These are phyloP conservation scores for Pilasporangium apinafurcum DNA, from an alignment of 352 stramenopile genomes.

Conservation along the genomic window DNA sequence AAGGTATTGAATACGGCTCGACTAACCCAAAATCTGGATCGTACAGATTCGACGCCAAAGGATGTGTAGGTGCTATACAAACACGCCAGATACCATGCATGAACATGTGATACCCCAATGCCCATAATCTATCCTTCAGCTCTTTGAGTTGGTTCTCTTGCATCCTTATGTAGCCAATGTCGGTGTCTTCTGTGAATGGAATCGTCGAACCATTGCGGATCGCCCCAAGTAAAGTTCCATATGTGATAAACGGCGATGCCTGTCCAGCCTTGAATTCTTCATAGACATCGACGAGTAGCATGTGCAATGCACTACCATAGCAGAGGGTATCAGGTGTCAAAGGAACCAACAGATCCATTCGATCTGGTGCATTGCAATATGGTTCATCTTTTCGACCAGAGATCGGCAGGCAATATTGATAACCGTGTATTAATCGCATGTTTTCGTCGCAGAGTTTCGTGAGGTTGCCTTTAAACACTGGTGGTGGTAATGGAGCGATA, in stretches of 20 bases:
- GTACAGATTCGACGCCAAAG: conserved; percentile 26
- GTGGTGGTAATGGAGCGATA: not conserved
- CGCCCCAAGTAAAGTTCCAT: conserved; percentile 28
- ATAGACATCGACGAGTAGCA: conserved; percentile 32
- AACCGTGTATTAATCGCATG: not conserved
- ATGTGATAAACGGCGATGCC: conserved; percentile 13
- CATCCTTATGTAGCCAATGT: conserved; percentile 15
- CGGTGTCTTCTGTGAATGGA: conserved; percentile 31
- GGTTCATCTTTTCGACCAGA: conserved; percentile 6
- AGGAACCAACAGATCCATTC: not conserved
- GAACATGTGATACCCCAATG: conserved; percentile 37
- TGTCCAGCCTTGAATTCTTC: conserved; percentile 8
- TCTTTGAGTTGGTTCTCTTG: not conserved
- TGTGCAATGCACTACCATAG: conserved; percentile 23
- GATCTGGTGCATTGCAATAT: conserved; percentile 5
- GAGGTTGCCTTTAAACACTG: not conserved
- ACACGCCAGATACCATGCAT: conserved; percentile 28
- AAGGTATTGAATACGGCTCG: conserved; percentile 8
- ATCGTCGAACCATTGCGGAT: conserved; percentile 28
- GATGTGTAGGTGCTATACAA: conserved; percentile 34
- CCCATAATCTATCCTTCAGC: conserved; percentile 13
- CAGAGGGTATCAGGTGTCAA: conserved; percentile 5
- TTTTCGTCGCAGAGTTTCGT: not conserved
- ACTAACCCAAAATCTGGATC: conserved; percentile 9
- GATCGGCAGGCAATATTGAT: conserved; percentile 4